Conservation (phyloP, 257 asterid genomes). For the Solanum paucissectum region DNA sequence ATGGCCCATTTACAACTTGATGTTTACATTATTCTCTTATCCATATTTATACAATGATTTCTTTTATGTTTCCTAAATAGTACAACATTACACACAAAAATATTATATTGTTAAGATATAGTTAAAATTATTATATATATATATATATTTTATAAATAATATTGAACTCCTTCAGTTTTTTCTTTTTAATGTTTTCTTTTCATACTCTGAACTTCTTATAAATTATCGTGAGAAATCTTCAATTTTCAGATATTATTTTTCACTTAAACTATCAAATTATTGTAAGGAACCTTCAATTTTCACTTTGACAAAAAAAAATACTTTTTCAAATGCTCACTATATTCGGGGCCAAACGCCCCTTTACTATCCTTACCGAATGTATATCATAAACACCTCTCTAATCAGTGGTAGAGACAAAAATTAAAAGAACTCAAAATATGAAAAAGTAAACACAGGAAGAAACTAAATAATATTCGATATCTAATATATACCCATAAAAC, state of each 20-base stretch:
- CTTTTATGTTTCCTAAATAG: neutral
- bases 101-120: too few relatives aligned
- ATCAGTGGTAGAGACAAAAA: neutral
- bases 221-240: neutral
- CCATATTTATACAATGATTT: neutral
- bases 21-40: neutral
- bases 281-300: neutral
- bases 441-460: rapidly evolving
- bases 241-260: neutral
- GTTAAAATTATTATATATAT: too few relatives aligned
- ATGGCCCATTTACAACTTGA: constrained; percentile 16
- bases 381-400: neutral
- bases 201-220: neutral
- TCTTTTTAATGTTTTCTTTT: too few relatives aligned
- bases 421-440: too few relatives aligned
- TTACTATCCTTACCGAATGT: too few relatives aligned
- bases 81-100: neutral
- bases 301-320: neutral
- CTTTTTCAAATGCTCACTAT: neutral
- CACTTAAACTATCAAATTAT: neutral
- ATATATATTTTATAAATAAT: too few relatives aligned
- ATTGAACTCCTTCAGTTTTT: too few relatives aligned
- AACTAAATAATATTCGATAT: neutral
- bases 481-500: neutral
- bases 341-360: neutral